Evolutionary conservation across 164 flowering plant genomes (phyloP).

Genomic region (Macadamia integrifolia): DNA sequence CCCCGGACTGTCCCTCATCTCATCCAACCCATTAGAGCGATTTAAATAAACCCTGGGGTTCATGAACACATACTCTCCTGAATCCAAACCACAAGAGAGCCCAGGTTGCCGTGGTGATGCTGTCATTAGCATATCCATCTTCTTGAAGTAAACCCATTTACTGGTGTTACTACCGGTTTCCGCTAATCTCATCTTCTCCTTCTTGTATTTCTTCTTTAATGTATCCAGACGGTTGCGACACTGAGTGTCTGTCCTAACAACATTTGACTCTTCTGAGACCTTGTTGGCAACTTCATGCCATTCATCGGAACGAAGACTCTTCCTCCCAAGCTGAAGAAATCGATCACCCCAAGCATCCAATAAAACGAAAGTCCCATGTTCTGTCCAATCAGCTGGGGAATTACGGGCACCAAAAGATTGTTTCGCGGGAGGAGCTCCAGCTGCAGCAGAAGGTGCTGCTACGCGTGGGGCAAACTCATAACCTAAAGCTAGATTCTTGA

Average conservation of each 20-base stretch:
- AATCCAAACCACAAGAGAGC: conserved; percentile 84
- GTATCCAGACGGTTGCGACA: conserved; percentile 67
- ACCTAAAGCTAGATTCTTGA: conserved; percentile 28
- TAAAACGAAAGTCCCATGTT: conserved; percentile 49
- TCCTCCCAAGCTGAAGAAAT: conserved; percentile 76
- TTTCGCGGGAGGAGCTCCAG: conserved; percentile 8
- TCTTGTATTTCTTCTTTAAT: conserved; percentile 83
- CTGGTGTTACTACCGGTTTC: conserved; percentile 29
- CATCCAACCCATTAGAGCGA: conserved; percentile 71
- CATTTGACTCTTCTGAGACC: conserved; percentile 43
- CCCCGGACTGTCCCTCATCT: conserved; percentile 87
- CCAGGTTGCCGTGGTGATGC: conserved; percentile 36
- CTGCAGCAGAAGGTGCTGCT: conserved; percentile 8
- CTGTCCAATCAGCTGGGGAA: conserved; percentile 53
- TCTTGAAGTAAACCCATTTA: conserved; percentile 74
- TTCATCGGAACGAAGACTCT: conserved; percentile 75
- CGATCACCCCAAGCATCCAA: conserved; percentile 85
- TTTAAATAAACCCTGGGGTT: conserved; percentile 66
- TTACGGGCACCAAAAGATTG: conserved; percentile 16
- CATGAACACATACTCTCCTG: conserved; percentile 88
- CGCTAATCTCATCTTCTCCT: conserved; percentile 51
- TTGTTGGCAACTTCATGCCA: conserved; percentile 85
- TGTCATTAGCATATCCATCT: conserved; percentile 61
- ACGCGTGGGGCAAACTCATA: conserved; percentile 46
- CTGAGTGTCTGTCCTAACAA: conserved; percentile 44